Base-by-base conservation (phyloP, 2,329 filamentous ascomycete species). In the Fusarium burgessii region DNA sequence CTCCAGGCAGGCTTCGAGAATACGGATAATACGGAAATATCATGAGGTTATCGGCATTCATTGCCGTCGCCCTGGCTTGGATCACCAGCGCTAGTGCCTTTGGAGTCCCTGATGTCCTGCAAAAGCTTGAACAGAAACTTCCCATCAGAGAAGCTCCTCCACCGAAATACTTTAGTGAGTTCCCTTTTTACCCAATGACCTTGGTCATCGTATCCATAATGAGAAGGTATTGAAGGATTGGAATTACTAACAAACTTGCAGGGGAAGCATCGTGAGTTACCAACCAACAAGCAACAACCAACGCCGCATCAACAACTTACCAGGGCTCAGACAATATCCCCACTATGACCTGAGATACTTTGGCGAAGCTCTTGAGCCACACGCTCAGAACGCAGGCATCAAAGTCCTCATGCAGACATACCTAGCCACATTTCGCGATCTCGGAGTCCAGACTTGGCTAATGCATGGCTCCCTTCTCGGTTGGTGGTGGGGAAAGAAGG, bases 381-480 rank as follows among this genome's bases (percentile, higher is more conserved):
- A 87, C 35, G 86, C 90, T 58, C 87, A 91, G 73, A 84, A 84
- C 25, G 84, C 89, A 32, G 90, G 88, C 3, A 84, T 94, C 62
- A 86, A 85, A 54, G 86, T 90, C 70, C 88, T 95, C 73, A 85
- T 94, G 56, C 88, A 90, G 74, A 90, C 92, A 32, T 95, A 94
- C 78, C 84, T 95, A 50, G 83, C 87, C 43, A 92, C 90, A 33
- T 91, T 92, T 76, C 82, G 84, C 51, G 86, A 89, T 40, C 84
- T 93, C 33, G 87, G 89, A 4, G 80, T 94, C 62, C 90, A 95
- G 78, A 94, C 93, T 9, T 95, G 93, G 93, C 88, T 95, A 65
- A 92, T 93, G 75, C 93, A 95, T 77, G 92, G 92, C n/a, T 92
- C 91, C n/a, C 82, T 95, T 33, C 83, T 96, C 35, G 93, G 93